Evolutionary conservation across 805 yeast species (phyloP), one percentile per base, ranked within the genome.

Genomic region (Sugiyamaella valdiviana): DNA sequence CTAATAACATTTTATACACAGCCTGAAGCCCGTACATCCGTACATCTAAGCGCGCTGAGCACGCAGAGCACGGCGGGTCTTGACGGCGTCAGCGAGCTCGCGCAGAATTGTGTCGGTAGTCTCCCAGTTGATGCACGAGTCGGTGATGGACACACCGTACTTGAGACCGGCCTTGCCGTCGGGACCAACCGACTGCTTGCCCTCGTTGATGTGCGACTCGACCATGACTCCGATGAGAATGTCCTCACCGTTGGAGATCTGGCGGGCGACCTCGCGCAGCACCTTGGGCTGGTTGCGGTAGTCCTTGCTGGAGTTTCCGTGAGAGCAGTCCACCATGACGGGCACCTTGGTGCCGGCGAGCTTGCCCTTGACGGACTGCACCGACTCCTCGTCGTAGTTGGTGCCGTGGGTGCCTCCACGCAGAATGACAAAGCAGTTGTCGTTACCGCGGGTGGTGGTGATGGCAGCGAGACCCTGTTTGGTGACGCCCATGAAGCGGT

Each of bases 401-500:
- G 99, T 88, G 53, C 95, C 93, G 63, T 79, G 77, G 71, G 83
- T 88, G 69, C 98, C 97, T 61, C 99, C 99, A 75, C 99, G 83
- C 64, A 93, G 76, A 59, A 93, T 90, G 52, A 93, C 85, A 70
- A 93, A 93, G 69, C 96, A 84, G 71, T 89, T 82, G 57, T 87
- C 83, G 71, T 93, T 93, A 71, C 99, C 99, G 71, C 82, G 86
- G 53, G 99, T 93, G 51, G 95, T 83, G 53, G 95, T 88, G 66
- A 93, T 93, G 45, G 99, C 98, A 50, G 95, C 96, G 54, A 88
- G 79, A 63, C 99, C 99, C 57, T 87, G 93, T 71, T 93, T 91
- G 52, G 99, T 93, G 63, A 93, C 97, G 57, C 95, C 93, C 84
- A 91, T 78, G 75, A 91, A 91, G 70, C 90, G 97, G 66, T 91